Conservation (phyloP, 306 rosid genomes). For the Prunus kanzakura region DNA sequence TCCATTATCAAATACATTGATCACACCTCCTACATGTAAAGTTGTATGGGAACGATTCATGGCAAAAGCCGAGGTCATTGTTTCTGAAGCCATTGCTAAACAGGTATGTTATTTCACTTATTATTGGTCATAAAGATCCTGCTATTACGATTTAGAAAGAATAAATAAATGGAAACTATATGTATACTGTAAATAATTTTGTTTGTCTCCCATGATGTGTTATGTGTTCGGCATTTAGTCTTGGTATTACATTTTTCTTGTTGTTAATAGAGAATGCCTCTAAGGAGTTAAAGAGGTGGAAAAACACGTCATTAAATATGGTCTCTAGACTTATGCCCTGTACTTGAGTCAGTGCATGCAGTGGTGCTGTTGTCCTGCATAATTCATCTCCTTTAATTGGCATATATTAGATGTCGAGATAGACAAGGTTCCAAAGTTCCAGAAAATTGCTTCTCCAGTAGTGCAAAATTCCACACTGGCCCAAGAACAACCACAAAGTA, state of each 20-base stretch:
- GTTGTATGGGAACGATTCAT: no score
- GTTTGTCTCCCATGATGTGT: not conserved
- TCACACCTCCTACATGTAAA: no score
- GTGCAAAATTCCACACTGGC: no score
- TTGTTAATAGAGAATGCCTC: not conserved
- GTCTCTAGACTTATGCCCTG: not conserved
- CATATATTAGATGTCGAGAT: not conserved
- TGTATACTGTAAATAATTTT: not conserved
- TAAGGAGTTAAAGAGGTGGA: not conserved
- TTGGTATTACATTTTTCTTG: not conserved
- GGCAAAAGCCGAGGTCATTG: constrained; percentile 82
- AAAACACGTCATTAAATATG: not conserved
- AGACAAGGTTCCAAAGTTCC: no score
- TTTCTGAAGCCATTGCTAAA: constrained; percentile 93
- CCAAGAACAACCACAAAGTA: no score
- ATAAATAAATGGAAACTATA: not conserved
- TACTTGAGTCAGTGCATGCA: not conserved
- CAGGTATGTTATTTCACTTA: constrained; percentile 52
- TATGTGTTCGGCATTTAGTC: not conserved
- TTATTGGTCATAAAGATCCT: no score
- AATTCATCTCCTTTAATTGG: not conserved
- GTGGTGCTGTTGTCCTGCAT: not conserved
- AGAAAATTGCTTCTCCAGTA: no score
- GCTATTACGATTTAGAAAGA: constrained; percentile 9
- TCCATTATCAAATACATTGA: no score